These are phyloP conservation scores for Staphylotrichum tortipilum DNA, from an alignment of 495 filamentous ascomycete species.

Conservation along the genomic window DNA sequence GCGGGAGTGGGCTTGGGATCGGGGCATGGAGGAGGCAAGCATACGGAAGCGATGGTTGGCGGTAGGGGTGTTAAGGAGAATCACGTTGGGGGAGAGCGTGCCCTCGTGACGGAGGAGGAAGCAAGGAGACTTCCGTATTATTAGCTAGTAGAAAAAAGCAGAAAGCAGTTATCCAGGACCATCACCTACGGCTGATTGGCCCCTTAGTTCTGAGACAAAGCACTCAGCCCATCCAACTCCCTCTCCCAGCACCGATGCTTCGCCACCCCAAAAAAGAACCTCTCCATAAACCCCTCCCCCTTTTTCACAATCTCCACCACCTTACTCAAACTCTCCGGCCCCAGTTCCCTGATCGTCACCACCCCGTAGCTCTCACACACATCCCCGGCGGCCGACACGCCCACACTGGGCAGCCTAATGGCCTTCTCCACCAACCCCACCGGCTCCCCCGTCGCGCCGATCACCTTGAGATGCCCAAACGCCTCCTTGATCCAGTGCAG, in stretches of 20 bases:
- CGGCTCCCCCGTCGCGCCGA: conserved; percentile 65
- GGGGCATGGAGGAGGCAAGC: too few species aligned
- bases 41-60: too few species aligned
- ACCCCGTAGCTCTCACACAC: conserved; percentile 63
- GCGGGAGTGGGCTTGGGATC: conserved; percentile 60
- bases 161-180: too few species aligned
- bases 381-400: conserved; percentile 38
- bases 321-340: conserved; percentile 48
- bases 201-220: too few species aligned
- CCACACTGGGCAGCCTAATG: conserved; percentile 47
- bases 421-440: conserved; percentile 55
- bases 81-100: too few species aligned
- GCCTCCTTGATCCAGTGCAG: conserved; percentile 79
- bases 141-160: too few species aligned
- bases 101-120: too few species aligned
- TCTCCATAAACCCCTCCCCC: conserved; percentile 52
- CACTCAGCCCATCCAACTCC: conserved; percentile 59
- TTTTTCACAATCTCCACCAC: conserved; percentile 51
- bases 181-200: too few species aligned
- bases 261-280: conserved; percentile 56
- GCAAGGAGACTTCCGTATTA: too few species aligned
- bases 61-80: too few species aligned
- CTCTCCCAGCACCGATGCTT: conserved; percentile 62
- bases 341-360: conserved; percentile 47
- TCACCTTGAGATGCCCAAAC: conserved; percentile 71